Evolutionary conservation across 768 basidiomycete genomes (phyloP), one percentile per base, ranked within the genome.

Genomic region (Kwoniella sp.): DNA sequence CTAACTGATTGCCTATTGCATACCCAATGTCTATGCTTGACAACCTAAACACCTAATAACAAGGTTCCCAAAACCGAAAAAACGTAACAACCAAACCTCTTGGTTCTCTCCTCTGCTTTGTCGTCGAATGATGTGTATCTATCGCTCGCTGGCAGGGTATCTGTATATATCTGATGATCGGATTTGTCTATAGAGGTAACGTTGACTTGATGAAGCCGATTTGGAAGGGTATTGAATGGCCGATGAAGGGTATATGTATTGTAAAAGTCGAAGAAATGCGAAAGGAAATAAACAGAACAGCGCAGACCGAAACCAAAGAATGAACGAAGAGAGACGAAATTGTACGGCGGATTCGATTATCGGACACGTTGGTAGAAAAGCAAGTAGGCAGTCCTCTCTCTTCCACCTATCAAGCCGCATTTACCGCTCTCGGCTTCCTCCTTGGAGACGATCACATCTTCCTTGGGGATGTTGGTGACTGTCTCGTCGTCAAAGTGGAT

Each of bases 401-500:
- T 84, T 84, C 59, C 77, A 64, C 22, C 82, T 67, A 66, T 69
- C 49, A 75, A 70, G 0, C 79, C 78, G 1, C 64, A 70, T 44
- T 65, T 60, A 1, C 78, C 79, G 4, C 66, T 63, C 48, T 81
- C 82, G 73, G 91, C 91, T 62, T 92, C 90, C 73, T 92, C 90
- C 44, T 87, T 87, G 1, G 84, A 67, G 17, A 81, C 73, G 24
- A 76, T 65, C 22, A 82, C 81, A 22, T 81, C 68, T 15, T 77
- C 78, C n/a, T 65, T 74, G 24, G 84, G 82, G 46, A 95, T 85
- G 69, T 90, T 87, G 33, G 87, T 87, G 25, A 94, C 88, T 10
- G 88, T 82, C 79, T 96, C 94, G 74, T 97, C 95, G 78, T 98
- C 94, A 57, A 97, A 89, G 54, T 94, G 87, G 64, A 96, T 83